Percentiles rank a stretch among this genome's conserved stretches.
Evolutionary conservation across 2,329 filamentous ascomycete species (phyloP).

Genomic region (Ceratocystis albifundus): DNA sequence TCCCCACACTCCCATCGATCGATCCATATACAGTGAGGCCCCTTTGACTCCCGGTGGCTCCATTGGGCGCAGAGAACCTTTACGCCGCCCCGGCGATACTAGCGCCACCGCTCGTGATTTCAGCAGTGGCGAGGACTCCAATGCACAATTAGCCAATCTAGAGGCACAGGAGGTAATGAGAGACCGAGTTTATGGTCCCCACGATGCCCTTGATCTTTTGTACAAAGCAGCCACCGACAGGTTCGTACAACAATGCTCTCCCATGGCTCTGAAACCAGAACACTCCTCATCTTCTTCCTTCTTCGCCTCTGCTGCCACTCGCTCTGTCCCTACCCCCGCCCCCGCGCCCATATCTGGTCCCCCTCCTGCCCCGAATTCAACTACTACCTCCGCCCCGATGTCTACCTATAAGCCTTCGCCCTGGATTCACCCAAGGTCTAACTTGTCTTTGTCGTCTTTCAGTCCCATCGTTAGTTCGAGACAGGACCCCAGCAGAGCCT

Average conservation of each 20-base stretch:
- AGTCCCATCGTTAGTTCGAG: constrained; percentile 27
- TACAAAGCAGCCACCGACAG: constrained; percentile 71
- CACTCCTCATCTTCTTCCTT: neutral
- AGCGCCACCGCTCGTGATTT: constrained; percentile 27
- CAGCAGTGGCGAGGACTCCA: constrained; percentile 40
- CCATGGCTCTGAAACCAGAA: constrained; percentile 18
- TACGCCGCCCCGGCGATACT: constrained; percentile 46
- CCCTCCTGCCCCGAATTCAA: neutral
- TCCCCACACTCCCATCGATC: constrained; percentile 33
- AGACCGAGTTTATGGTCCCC: constrained; percentile 71
- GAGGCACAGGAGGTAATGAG: constrained; percentile 55
- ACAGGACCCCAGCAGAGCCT: constrained; percentile 21
- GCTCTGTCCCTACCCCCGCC: neutral
- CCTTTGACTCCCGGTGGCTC: constrained; percentile 57
- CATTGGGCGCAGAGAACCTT: constrained; percentile 52
- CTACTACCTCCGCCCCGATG: neutral
- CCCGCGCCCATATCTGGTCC: neutral
- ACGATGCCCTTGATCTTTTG: constrained; percentile 82
- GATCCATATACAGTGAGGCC: constrained; percentile 39
- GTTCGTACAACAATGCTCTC: constrained; percentile 30
- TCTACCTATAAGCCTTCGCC: constrained; percentile 29
- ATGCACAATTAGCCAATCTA: constrained; percentile 51
- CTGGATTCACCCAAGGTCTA: constrained; percentile 65
- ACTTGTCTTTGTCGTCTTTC: constrained; percentile 63
- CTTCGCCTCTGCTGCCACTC: neutral